Evolutionary conservation across 2,329 filamentous ascomycete genomes (phyloP), one percentile per base, ranked within the genome.

Genomic region (Fusarium stilboides): DNA sequence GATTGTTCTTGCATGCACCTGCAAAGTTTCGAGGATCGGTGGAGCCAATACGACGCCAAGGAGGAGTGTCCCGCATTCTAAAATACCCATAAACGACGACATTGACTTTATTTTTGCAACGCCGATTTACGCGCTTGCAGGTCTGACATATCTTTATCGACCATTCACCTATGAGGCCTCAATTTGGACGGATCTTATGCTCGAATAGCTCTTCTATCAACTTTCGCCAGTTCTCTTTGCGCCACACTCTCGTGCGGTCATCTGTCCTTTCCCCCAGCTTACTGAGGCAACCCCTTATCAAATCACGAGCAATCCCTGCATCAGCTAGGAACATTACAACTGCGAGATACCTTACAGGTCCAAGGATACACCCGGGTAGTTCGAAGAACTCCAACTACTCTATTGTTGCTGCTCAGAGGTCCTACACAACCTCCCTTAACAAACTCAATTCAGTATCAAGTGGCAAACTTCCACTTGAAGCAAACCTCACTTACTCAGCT

Each of bases 91-190:
- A 69, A 62, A 65, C 67, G 54, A 68, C 64, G 62, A 60, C 70
- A 69, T 69, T 52, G 65, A 70, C 51, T 67, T 62, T 26, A 37
- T 58, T 49, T 56, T 57, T 63, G 65, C 62, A 56, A 46, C 57
- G 68, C 44, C 62, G 56, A 39, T 45, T 69, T 53, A 62, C 72
- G 60, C 70, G 57, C 66, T 44, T 53, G 62, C 62, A 60, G 43
- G 22, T 58, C 47, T 60, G 58, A 50, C 36, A 43, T 53, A 63
- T 53, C 37, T 37, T 57, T 52, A 19, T 54, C 57, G 50, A 42
- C 36, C 45, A 33, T 57, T 70, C 45, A 72, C 62, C 50, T 72
- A 75, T 75, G 73, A 74, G 68, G 52, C 42, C 58, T 28, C 73
- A 69, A 62, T 46, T 72, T 52, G 57, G 57, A 53, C 65, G 60